Base-by-base conservation (phyloP, 2,329 filamentous ascomycete genomes). In the Aspergillus costaricaensis region DNA sequence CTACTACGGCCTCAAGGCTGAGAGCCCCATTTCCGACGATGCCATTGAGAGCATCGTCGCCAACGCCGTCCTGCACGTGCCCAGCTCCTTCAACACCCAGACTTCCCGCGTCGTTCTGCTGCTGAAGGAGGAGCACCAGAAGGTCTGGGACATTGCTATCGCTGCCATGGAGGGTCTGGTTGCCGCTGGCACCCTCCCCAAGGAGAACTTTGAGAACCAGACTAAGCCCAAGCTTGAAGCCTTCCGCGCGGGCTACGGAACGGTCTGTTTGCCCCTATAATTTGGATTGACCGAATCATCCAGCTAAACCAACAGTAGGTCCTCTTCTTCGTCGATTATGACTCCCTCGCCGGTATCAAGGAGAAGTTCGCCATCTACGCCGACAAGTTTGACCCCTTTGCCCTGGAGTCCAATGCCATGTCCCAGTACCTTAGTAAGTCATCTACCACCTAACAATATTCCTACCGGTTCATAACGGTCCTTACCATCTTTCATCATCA, bases 41-140 rank as follows among this genome's bases (percentile, higher is more conserved):
- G 66, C 65, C 57, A 74, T 75, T 55, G 66, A 75, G 60, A 38
- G 63, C 21, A 69, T 75, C 49, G 68, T 74, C 17, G 54, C 66
- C 43, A 65, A 70, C 49, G 81, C 86, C 49, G 79, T 94, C 66
- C 82, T 86, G 58, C 83, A 91, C 74, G 83, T 88, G 1, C 92
- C 92, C 54, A 89, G 85, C 55, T 88, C 88, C 67, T 96, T 96
- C 88, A 96, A 96, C 86, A 89, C 86, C 49, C 92, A 96, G 82
- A 87, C 86, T 68, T 88, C 90, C 69, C 88, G 93, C 62, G 80
- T 89, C 59, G 85, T 96, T 47, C 84, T 96, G 57, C 86, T 96
- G 59, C 83, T 94, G 71, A 90, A 89, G 74, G 86, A 86, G 67
- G 90, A 96, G 77, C 92, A 96, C 82, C 86, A 92, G 71, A 91